Base-by-base conservation (phyloP, 2,329 filamentous ascomycete genomes). In the Colletotrichum sp. region DNA sequence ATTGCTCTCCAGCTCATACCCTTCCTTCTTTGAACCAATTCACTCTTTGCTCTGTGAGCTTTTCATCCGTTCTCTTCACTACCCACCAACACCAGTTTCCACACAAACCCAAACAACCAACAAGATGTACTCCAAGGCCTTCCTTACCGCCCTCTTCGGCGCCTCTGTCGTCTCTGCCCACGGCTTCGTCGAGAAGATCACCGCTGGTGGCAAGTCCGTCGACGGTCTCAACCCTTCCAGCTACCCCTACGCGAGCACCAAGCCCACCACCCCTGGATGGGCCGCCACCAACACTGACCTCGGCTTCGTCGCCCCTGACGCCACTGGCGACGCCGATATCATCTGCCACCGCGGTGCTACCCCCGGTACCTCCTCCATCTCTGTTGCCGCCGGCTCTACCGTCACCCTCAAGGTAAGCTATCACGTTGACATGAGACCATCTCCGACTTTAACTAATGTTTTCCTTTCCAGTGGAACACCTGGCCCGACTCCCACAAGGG, bases 401-500 rank as follows among this genome's bases (percentile, higher is more conserved):
- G 82, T 94, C 78, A 86, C 90, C 74, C 83, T 94, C 64, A 87
- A 91, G 60, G 60, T 64, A 64, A 64, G 30, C 30, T 3, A 15
- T 0, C 0, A 25, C 13, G 32, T 4, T 11, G 2, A 22, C 32
- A 34, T 22, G 7, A 2, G 6, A 19, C 32, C 7, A 4, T 64
- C 32, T 64, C 3, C 28, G 13, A 19, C 13, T n/a, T 3, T 1
- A 6, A 39, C 32, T 64, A 27, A 64, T 7, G 5, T 39, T 15
- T 15, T 6, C 28, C 12, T 39, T 15, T 2, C 11, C 32, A 64
- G 79, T 94, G 93, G 93, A 90, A 87, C 74, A 85, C 86, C 19
- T 94, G 93, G 93, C 92, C 92, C 19, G 86, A 89, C 8, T 89
- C 87, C 71, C 88, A 94, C 85, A 88, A 92, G 78, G 91, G 91